Evolutionary conservation across 2,329 filamentous ascomycete genomes (phyloP), one percentile per base, ranked within the genome.

Genomic region (Botryotinia narcissicola): DNA sequence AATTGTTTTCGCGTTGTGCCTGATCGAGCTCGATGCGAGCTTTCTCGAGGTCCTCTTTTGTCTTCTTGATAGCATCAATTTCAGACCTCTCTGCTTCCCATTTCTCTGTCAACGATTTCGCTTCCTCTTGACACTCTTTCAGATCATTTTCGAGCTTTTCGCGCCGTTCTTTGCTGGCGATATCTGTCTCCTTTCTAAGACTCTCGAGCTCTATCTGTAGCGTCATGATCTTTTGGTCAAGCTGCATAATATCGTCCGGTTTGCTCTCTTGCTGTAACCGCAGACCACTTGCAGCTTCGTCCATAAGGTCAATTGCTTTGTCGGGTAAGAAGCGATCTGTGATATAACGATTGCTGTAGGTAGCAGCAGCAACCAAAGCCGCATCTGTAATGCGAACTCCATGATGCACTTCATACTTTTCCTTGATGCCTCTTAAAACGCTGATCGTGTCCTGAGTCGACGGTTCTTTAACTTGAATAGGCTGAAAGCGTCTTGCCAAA

Each of bases 121-220:
- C 91, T 80, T 97, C 92, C 5, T 92, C 91, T 80, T 97, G 92
- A 78, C 93, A 92, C 68, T 86, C 85, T 79, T 93, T 92, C 32
- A 98, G 83, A 12, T 92, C 91, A 71, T 88, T 85, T 81, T 98
- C 92, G 0, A 98, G 87, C 80, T 95, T 95, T 79, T 97, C 93
- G 35, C 94, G 88, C 29, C 96, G 90, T 82, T 98, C 96, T 77
- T 91, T 91, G 80, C 94, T 97, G 29, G 93, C 91, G 67, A 97
- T 87, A 78, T 99, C 96, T 18, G 91, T 97, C 82, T 99, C 96
- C 79, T 98, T 98, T 69, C 95, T 89, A 60, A 99, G 84, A 75
- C 94, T 98, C 81, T 98, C 96, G 0, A 98, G 87, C 81, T 99
- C 95, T 75, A 99, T 98, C 80, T 98, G 95, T 22, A 98, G 94